These are phyloP conservation scores for Apiotrichum veenhuisii DNA, from an alignment of 1,284 basidiomycete genomes.

Conservation along the genomic window DNA sequence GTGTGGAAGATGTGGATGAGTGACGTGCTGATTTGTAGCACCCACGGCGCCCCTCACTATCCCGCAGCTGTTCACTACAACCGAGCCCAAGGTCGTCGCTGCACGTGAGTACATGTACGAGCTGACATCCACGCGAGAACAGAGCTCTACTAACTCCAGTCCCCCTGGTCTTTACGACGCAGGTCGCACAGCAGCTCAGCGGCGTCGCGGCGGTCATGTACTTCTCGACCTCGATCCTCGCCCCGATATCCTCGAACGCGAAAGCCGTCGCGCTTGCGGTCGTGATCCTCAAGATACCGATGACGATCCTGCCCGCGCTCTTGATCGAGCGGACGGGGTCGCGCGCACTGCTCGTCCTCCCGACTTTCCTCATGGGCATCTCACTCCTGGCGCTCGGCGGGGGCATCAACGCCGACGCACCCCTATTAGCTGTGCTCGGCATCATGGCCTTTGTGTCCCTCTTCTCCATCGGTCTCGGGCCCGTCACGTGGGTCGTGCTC, in stretches of 20 bases:
- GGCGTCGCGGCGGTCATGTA: slow-evolving; percentile 46
- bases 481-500: slow-evolving; percentile 43
- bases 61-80: slow-evolving; percentile 25
- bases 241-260: slow-evolving; percentile 38
- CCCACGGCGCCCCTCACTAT: slow-evolving; percentile 20
- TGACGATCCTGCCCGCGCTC: slow-evolving; percentile 51
- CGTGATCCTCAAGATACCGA: slow-evolving; percentile 46
- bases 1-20: too few relatives aligned
- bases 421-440: slow-evolving; percentile 21
- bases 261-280: slow-evolving; percentile 41
- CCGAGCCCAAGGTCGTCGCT: slow-evolving; percentile 15
- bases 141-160: slow-evolving; percentile 27
- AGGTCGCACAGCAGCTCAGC: slow-evolving; percentile 38
- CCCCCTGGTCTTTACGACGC: slow-evolving; percentile 34
- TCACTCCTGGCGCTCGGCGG: slow-evolving; percentile 27
- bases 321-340: slow-evolving; percentile 44
- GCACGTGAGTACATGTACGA: slow-evolving; percentile 10
- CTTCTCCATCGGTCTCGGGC: slow-evolving; percentile 41
- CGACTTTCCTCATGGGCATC: slow-evolving; percentile 26
- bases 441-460: slow-evolving; percentile 33
- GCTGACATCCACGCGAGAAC: too few relatives aligned
- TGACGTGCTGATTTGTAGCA: not conserved
- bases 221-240: slow-evolving; percentile 48
- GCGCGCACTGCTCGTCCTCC: slow-evolving; percentile 27
- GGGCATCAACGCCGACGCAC: slow-evolving; percentile 30